Evolutionary conservation across 2,329 filamentous ascomycete species (phyloP).

Genomic region (Alternaria solani): DNA sequence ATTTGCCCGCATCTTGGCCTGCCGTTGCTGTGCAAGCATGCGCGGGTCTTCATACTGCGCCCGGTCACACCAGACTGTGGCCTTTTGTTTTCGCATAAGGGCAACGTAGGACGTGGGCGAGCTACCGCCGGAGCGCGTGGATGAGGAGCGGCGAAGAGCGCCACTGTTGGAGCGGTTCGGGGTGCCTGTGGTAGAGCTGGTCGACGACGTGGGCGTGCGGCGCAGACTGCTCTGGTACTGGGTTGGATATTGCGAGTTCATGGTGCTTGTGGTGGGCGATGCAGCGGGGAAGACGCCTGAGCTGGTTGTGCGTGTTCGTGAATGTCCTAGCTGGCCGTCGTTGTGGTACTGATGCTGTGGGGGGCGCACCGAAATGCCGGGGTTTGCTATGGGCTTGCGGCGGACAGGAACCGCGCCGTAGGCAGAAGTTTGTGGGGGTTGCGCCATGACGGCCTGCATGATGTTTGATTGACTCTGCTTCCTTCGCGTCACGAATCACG

Average conservation of each 20-base stretch:
- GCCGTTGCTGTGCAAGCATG: slow-evolving; percentile 80
- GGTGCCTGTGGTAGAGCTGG: slow-evolving; percentile 66
- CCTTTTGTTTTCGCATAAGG: slow-evolving; percentile 95
- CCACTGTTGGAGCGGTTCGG: slow-evolving; percentile 60
- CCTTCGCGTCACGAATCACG: slow-evolving; percentile 28
- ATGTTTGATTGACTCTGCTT: slow-evolving; percentile 29
- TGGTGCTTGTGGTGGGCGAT: slow-evolving; percentile 38
- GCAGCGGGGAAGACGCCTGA: slow-evolving; percentile 46
- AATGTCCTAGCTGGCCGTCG: slow-evolving; percentile 42
- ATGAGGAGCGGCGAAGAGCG: slow-evolving; percentile 75
- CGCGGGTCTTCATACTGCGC: slow-evolving; percentile 91
- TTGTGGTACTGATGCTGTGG: slow-evolving; percentile 32
- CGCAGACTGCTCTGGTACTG: slow-evolving; percentile 50
- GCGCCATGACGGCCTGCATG: slow-evolving; percentile 44
- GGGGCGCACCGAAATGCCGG: slow-evolving; percentile 43
- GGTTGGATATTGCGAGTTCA: slow-evolving; percentile 45
- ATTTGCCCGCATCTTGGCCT: slow-evolving; percentile 85
- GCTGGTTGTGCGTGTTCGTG: slow-evolving; percentile 49
- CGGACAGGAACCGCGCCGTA: slow-evolving; percentile 43
- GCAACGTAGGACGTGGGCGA: slow-evolving; percentile 84
- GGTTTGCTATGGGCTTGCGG: slow-evolving; percentile 47
- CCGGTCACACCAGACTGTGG: slow-evolving; percentile 97
- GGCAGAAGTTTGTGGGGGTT: slow-evolving; percentile 32
- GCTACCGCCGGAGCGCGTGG: slow-evolving; percentile 74
- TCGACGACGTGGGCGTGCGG: slow-evolving; percentile 74